phyloP scores from a whole-genome alignment of 2,329 filamentous ascomycete genomes.

The Diaporthe sp. region DNA sequence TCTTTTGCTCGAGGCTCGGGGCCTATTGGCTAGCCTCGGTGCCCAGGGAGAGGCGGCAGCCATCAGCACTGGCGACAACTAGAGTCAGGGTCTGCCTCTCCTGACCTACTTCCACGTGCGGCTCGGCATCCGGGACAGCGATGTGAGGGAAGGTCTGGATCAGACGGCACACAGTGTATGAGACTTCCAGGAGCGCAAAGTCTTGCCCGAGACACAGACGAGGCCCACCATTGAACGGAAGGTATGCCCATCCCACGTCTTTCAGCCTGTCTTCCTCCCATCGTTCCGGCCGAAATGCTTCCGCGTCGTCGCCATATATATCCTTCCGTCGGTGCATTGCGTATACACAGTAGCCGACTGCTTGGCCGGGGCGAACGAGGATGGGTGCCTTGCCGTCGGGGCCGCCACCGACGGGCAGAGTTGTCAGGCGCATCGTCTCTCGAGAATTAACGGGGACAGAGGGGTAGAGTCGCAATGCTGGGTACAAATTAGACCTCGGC shows the following conservation, averaged over 20 bases:
- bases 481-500: background rate
- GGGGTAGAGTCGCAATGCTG: slow-evolving; percentile 51
- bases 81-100: slow-evolving; percentile 45
- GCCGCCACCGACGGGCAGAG: slow-evolving; percentile 54
- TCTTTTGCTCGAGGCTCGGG: background rate
- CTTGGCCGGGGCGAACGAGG: slow-evolving; percentile 47
- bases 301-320: slow-evolving; percentile 53
- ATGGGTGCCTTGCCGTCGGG: slow-evolving; percentile 50
- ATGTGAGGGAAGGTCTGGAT: slow-evolving; percentile 42
- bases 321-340: slow-evolving; percentile 51
- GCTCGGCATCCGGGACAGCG: slow-evolving; percentile 41
- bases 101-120: slow-evolving; percentile 41
- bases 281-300: slow-evolving; percentile 53
- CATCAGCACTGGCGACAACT: slow-evolving; percentile 36
- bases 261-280: slow-evolving; percentile 51
- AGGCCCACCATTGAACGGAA: slow-evolving; percentile 55
- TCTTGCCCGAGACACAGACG: slow-evolving; percentile 53
- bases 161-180: slow-evolving; percentile 42
- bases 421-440: slow-evolving; percentile 48
- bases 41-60: slow-evolving; percentile 7
- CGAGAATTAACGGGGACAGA: slow-evolving; percentile 52
- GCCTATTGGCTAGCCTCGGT: background rate
- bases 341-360: slow-evolving; percentile 49
- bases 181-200: slow-evolving; percentile 48
- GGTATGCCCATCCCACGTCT: slow-evolving; percentile 50